These are phyloP conservation scores for Candida dajiaensis DNA, from an alignment of 805 yeast species.

Conservation along the genomic window DNA sequence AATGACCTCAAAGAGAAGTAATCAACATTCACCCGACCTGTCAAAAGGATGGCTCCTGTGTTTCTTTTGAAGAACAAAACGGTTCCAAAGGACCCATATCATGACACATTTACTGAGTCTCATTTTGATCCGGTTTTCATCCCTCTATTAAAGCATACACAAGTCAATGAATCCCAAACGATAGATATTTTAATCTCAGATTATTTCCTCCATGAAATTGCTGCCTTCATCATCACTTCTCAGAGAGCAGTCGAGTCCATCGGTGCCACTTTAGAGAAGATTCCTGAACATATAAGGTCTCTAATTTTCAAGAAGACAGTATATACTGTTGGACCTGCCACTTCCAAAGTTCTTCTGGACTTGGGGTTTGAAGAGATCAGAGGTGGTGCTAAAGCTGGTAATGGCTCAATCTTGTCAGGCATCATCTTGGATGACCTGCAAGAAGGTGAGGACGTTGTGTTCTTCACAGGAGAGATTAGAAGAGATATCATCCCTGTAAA, in stretches of 20 bases:
- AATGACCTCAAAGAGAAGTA: background rate
- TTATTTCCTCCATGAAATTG: conserved; percentile 34
- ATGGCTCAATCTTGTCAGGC: conserved; percentile 66
- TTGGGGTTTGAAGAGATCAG: conserved; percentile 63
- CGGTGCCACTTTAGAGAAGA: conserved; percentile 32
- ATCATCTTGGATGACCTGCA: conserved; percentile 37
- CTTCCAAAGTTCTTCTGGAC: conserved; percentile 48
- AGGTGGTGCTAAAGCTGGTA: conserved; percentile 78
- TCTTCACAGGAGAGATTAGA: conserved; percentile 82
- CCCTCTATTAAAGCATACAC: conserved; percentile 68
- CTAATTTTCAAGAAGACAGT: conserved; percentile 45
- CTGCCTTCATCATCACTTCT: conserved; percentile 72
- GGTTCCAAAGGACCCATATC: conserved; percentile 62
- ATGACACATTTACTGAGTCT: conserved; percentile 31
- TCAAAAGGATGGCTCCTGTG: conserved; percentile 24
- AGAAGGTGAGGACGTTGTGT: conserved; percentile 39
- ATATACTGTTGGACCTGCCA: conserved; percentile 92
- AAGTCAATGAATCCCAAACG: conserved; percentile 42
- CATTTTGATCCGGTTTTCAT: conserved; percentile 48
- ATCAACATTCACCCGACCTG: background rate
- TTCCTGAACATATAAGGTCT: conserved; percentile 15
- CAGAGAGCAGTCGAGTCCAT: conserved; percentile 88
- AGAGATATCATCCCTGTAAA: conserved; percentile 74
- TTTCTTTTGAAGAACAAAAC: conserved; percentile 69
- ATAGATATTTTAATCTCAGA: conserved; percentile 36